These are phyloP conservation scores for Onygena corvina DNA, from an alignment of 2,329 filamentous ascomycete species.

Conservation along the genomic window DNA sequence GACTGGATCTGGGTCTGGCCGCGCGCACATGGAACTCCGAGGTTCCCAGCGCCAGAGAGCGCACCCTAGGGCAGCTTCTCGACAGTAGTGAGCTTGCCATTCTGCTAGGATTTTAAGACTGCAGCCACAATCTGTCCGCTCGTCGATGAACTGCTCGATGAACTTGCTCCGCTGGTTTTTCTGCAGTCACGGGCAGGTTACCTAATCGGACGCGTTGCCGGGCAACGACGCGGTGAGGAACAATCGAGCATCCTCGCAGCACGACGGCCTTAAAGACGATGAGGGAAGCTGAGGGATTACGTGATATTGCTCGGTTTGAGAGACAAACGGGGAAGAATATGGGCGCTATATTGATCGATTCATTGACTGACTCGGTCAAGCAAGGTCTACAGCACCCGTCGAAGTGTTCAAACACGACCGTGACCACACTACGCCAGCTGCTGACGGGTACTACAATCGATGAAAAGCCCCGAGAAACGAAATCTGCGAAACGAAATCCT, in stretches of 20 bases:
- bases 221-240: constrained; percentile 14
- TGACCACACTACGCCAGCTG: constrained; percentile 30
- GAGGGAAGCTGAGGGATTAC: background rate
- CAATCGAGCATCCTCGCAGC: constrained; percentile 6
- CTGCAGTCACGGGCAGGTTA: background rate
- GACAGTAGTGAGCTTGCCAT: background rate
- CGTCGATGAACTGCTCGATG: background rate
- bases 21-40: background rate
- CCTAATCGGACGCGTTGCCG: constrained; percentile 9
- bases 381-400: constrained; percentile 42
- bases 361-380: constrained; percentile 39
- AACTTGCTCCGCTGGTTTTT: no score
- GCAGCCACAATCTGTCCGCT: background rate
- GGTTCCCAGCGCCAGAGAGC: background rate
- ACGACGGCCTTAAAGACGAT: background rate
- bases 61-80: background rate
- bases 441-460: constrained; percentile 20
- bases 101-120: background rate
- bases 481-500: constrained; percentile 18
- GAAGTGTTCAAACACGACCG: constrained; percentile 40
- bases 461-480: constrained; percentile 18
- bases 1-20: background rate
- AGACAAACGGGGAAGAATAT: background rate
- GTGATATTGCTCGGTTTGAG: background rate
- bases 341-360: constrained; percentile 15